Base-by-base conservation (phyloP, 805 yeast species). In the Metschnikowia henanensis region DNA sequence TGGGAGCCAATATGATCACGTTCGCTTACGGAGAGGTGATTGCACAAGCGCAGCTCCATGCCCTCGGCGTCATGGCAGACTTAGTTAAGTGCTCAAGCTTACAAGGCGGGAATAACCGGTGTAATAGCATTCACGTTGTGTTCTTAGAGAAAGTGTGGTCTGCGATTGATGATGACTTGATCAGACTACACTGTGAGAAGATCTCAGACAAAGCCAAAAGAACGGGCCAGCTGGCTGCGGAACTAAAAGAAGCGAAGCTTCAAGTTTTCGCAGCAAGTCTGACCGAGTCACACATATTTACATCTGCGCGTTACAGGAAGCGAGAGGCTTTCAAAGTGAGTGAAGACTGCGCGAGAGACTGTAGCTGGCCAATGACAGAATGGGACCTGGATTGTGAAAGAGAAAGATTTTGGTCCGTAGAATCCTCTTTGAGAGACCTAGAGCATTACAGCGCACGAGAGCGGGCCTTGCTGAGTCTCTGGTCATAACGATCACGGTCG, bases 61-160 rank as follows among this genome's bases (percentile, higher is more conserved):
- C 62, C 8, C 47, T 61, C 8, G 49, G 51, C 21, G 37, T 59
- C 6, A 26, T 56, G 8, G 52, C 52, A 15, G 53, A 56, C 32
- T 51, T 61, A 17, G 45, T 59, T 6, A 49, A 37, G 28, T 49
- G 37, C 34, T 34, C 51, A n/a, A 34, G 51, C 10, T 35, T 30
- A 30, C 30, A 13, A 9, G 10, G 35, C 19, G 17, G 33, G 12
- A 49, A 36, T 18, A 37, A 41, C 19, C 16, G 18, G 17, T 30
- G 19, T 23, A 32, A 15, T 22, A 33, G 13, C 7, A 38, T 31
- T 9, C 6, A 15, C 16, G 35, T 10, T 28, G 50, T 57, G 4
- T 47, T 58, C 9, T 40, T 58, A 18, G 65, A 59, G 37, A 59
- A 62, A 39, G 59, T 63, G 19, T 65, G 70, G 70, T 60, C 68